Base-by-base conservation (phyloP, 1,139 yeast species). In the Diutina rugosa region DNA sequence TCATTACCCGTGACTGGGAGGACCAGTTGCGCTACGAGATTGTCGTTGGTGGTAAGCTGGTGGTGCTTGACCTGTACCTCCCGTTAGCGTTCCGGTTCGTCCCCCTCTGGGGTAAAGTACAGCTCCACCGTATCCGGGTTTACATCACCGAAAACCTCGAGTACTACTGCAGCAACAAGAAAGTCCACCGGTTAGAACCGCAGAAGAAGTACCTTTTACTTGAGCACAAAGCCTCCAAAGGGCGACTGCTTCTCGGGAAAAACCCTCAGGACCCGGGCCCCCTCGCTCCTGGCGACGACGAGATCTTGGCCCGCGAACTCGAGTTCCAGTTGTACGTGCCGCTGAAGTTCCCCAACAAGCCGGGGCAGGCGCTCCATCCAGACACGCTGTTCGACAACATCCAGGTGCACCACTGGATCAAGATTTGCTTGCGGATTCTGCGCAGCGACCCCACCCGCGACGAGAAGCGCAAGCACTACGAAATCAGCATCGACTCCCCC, bases 391-490 rank as follows among this genome's bases (percentile, higher is more conserved):
- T 79, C 63, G 81, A 80, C 45, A 82, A 83, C 63, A 88, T 93
- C 61, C 89, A 89, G 68, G 78, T 91, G 7, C 93, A 88, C 64
- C 99, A 93, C 70, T 91, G 98, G 97, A 82, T 93, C 63, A 93
- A 91, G 69, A 80, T 93, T 14, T 85, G 95, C 60, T 70, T 93
- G 56, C 74, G 98, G 56, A 75, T 93, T 35, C 87, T 96, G 14
- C 81, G 80, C 61, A 67, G 75, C 10, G 83, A 85, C 56, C 78
- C 84, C 0, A 81, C 77, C 21, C 78, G 79, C 56, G 75, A 79
- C 0, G 74, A 73, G 54, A 85, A 79, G 70, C 70, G 95, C 46
- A 91, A 90, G 67, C 97, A 90, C 67, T 93, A 87, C 65, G 98
- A 93, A 70, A 86, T 93, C 54, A 84, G 89, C 60, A 89, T 91